A percentile compares a stretch with the other conserved stretches of the same genome.
Evolutionary conservation across 805 yeast genomes (phyloP).

Genomic region (Lipomyces yamanashiensis): DNA sequence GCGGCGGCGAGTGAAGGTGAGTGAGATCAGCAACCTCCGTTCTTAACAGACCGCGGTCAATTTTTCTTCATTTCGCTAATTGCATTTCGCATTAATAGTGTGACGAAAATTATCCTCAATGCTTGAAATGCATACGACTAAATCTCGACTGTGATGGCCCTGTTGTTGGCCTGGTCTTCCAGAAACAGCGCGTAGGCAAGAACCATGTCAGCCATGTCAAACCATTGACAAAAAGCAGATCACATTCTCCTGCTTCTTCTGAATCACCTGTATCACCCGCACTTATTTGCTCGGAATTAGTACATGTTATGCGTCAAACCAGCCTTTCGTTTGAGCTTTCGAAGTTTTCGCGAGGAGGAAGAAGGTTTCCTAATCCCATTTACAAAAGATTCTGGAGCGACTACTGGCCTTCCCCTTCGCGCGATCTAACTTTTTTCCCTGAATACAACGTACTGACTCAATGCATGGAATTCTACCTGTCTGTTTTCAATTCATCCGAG

Average conservation of each 20-base stretch:
- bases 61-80: background rate
- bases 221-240: background rate
- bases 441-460: background rate
- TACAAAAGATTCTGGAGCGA: too few relatives aligned
- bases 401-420: too few relatives aligned
- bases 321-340: background rate
- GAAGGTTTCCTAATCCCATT: too few relatives aligned
- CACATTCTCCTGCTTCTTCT: background rate
- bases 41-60: background rate
- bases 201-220: background rate
- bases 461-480: background rate
- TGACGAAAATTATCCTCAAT: background rate
- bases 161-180: background rate
- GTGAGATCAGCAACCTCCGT: background rate
- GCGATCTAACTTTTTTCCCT: too few relatives aligned
- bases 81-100: background rate
- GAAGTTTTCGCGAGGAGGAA: background rate
- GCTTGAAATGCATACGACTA: background rate
- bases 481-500: background rate
- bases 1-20: conserved; percentile 1
- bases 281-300: background rate
- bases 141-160: background rate
- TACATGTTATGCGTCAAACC: background rate
- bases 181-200: background rate
- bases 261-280: background rate